Base-by-base conservation (phyloP, 305 asterid genomes). In the Ajuga reptans region DNA sequence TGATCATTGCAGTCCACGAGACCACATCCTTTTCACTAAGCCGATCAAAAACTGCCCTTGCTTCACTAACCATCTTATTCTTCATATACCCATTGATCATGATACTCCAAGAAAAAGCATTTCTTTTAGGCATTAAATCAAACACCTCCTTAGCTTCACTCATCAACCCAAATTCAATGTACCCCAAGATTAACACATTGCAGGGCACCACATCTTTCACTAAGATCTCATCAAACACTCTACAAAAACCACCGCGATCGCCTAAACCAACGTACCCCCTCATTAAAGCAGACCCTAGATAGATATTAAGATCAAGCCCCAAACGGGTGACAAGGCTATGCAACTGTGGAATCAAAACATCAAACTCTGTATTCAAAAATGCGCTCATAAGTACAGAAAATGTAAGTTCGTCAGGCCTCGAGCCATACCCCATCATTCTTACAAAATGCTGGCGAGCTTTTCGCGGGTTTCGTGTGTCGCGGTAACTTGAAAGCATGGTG, bases 1-100 rank as follows among this genome's bases (percentile, higher is more conserved):
- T 82, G 45, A 91, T 78, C 95, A 91, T 87, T 1, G 95, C 84
- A 18, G 90, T 87, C 95, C 96, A 89, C 0, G 95, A 87, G 41
- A 91, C 87, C 16, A 89, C 92, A 56, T 90, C 96, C 79, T 84
- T 91, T 9, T 68, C 79, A 8, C 52, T 46, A 72, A 83, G 73
- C 63, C 56, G 11, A 58, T 80, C 74, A 10, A 91, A 86, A 74
- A 72, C 58, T 3, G 64, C 66, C 57, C 76, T 80, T 14, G 96
- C 96, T 80, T 82, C 84, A 34, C 9, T 8, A 17, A 91, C 77
- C 84, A 82, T 78, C 60, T 59, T 80, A 9, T 89, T 86, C 73
- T 81, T 90, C 57, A 83, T 73, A 41, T 80, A 86, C 21, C 98
- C 98, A 50, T 85, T 82, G 50, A 91, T 85, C 84, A 91, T 73